A percentile compares a stretch with the other conserved stretches of the same genome.
phyloP scores from a whole-genome alignment of 73 alveolate genomes.

The Paramecium pentaurelia region DNA sequence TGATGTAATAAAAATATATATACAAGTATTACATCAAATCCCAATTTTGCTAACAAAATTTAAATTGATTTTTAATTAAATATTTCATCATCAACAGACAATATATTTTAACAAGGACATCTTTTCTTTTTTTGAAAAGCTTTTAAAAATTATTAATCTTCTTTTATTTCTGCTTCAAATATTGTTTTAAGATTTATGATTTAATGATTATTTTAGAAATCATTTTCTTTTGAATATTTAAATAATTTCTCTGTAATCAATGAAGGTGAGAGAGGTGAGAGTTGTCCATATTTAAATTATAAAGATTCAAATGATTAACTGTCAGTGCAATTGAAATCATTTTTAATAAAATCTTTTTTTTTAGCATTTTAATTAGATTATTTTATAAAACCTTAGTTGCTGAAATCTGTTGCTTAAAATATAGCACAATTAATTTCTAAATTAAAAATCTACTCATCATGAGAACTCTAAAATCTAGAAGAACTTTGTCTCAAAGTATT shows the following conservation, averaged over 20 bases:
- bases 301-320: neutral
- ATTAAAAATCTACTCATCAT: neutral
- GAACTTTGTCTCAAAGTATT: neutral
- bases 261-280: neutral
- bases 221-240: neutral
- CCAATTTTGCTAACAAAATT: neutral
- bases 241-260: neutral
- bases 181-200: neutral
- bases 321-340: neutral
- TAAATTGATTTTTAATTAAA: neutral
- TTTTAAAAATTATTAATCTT: neutral
- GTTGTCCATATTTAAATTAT: neutral
- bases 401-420: neutral
- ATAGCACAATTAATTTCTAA: neutral
- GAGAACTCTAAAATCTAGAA: neutral
- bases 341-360: neutral
- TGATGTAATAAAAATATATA: neutral
- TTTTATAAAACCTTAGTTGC: neutral
- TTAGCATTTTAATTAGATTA: neutral
- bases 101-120: neutral
- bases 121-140: neutral
- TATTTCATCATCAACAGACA: conserved; percentile 17
- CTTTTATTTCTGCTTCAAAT: neutral
- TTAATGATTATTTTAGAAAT: neutral
- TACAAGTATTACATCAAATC: neutral